Evolutionary conservation across 2,329 filamentous ascomycete species (phyloP).

Genomic region (Diaporthe citri): DNA sequence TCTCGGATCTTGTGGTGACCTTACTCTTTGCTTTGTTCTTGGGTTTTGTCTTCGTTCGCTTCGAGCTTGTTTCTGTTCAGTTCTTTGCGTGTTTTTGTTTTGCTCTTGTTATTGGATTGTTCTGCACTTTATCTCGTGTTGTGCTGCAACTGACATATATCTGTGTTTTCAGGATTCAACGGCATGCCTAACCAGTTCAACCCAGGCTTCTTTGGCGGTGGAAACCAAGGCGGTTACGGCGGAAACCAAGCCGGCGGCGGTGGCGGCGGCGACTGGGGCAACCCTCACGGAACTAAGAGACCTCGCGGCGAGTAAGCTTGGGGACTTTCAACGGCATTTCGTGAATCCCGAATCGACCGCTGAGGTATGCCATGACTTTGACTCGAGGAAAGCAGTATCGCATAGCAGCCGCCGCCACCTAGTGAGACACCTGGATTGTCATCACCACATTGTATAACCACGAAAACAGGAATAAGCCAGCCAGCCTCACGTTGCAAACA

Average conservation of each 20-base stretch:
- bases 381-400: not conserved
- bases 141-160: conserved; percentile 43
- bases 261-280: conserved; percentile 73
- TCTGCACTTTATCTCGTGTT: not conserved
- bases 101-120: not conserved
- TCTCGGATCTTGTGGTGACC: not conserved
- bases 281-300: conserved; percentile 85
- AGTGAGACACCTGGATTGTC: not conserved
- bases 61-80: not conserved
- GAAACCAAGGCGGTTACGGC: conserved; percentile 68
- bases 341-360: not conserved
- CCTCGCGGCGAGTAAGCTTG: conserved; percentile 75
- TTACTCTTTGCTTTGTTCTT: not conserved
- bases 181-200: conserved; percentile 78
- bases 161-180: conserved; percentile 67
- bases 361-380: not conserved
- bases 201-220: conserved; percentile 76
- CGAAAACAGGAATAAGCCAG: not conserved
- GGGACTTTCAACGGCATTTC: not conserved
- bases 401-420: not conserved
- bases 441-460: not conserved
- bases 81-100: not conserved
- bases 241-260: conserved; percentile 69
- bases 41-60: not conserved
- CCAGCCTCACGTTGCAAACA: too few relatives aligned